Evolutionary conservation across 306 rosid species (phyloP), one percentile per base, ranked within the genome.

Genomic region (Pterocarpus santalinus): DNA sequence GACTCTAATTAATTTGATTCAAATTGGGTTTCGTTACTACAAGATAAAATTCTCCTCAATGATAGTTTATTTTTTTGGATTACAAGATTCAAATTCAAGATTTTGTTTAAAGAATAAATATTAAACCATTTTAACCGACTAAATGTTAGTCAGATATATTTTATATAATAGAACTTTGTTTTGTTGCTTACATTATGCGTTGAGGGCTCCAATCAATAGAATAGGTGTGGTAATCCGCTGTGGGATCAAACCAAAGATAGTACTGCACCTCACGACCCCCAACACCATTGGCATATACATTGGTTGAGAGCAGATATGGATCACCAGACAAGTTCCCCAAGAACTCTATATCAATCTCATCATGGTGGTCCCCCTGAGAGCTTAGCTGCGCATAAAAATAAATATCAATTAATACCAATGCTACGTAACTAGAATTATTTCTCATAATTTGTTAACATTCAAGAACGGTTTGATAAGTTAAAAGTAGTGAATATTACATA

Each of bases 191-290:
- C 90, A 86, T 62, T 0, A 86, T 86, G 17, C 84, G 85, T 0
- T 72, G 5, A 46, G 85, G 41, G 76, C 72, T 86, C 90, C 90
- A 86, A 83, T 86, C 90, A 73, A 86, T 83, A 2, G 90, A 83
- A 49, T 86, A 86, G 0, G 79, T 80, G 79, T 86, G 90, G 32
- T 72, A 86, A 47, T 86, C 84, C 1, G 49, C 55, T 0, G 90
- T 86, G 51, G 90, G 90, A 68, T 86, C 90, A 56, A 83, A 86
- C 90, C 90, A 86, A 63, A 86, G 87, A 70, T 86, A 86, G 68
- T 41, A 86, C 5, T 86, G 90, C 39, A 83, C 36, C 65, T 86
- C 90, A 7, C 87, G 85, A 61, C 85, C 87, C 0, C 90, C 90
- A 35, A 35, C 6, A 28, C 90, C 90, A 16, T 86, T 39, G 0